A percentile compares a stretch with the other conserved stretches of the same genome.
These are phyloP conservation scores for Aspergillus homomorphus DNA, from an alignment of 495 filamentous ascomycete species.

Conservation along the genomic window DNA sequence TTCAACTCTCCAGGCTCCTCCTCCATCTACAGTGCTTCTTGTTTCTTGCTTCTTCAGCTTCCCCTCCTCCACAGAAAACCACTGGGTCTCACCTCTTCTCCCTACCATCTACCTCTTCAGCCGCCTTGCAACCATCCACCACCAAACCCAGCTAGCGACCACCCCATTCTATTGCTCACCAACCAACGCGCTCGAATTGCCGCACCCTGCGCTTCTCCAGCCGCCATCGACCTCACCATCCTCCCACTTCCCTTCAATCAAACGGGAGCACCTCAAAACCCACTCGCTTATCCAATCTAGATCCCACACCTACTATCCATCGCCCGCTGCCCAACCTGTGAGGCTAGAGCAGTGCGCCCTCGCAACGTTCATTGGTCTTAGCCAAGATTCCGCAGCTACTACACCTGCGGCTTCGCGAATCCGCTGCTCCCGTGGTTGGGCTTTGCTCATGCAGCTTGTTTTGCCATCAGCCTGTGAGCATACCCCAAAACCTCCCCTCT, in stretches of 20 bases:
- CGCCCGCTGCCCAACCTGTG: constrained; percentile 42
- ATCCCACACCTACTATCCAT: constrained; percentile 15
- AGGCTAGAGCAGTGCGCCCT: constrained; percentile 36
- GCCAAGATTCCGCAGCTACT: constrained; percentile 5
- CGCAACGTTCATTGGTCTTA: constrained; percentile 26
- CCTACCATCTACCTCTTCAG: not conserved
- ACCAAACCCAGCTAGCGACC: constrained; percentile 1
- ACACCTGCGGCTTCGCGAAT: constrained; percentile 18
- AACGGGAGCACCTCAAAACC: constrained; percentile 5
- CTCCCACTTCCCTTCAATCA: not conserved
- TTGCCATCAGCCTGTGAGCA: constrained; percentile 28
- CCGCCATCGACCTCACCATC: constrained; percentile 11
- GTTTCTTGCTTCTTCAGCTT: not conserved
- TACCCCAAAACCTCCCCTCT: constrained; percentile 17
- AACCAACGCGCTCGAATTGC: constrained; percentile 7
- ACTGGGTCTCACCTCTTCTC: no score
- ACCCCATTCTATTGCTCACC: constrained; percentile 3
- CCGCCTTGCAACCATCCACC: not conserved
- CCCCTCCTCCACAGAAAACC: not conserved
- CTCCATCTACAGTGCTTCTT: not conserved
- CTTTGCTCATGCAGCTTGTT: constrained; percentile 26
- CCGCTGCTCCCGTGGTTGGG: constrained; percentile 13
- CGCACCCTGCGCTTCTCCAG: constrained; percentile 20
- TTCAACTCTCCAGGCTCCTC: not conserved
- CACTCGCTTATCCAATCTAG: constrained; percentile 13